phyloP scores from a whole-genome alignment of 2,329 filamentous ascomycete species.

The Botrytis galanthina region DNA sequence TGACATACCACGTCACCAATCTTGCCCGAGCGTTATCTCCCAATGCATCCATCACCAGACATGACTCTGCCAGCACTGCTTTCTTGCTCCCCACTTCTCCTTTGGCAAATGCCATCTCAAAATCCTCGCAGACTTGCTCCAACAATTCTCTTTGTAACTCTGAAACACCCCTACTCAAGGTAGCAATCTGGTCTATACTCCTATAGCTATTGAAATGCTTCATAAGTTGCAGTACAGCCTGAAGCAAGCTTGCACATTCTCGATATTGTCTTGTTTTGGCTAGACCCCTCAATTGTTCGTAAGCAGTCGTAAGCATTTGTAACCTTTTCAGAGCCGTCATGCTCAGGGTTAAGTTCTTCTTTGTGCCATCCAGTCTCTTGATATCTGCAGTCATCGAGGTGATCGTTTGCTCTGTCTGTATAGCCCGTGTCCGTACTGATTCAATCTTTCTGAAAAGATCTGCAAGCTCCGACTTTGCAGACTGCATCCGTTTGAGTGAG shows the following conservation, averaged over 20 bases:
- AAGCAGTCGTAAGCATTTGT: conserved; percentile 99
- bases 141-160: conserved; percentile 89
- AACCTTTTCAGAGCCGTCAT: conserved; percentile 97
- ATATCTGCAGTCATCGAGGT: conserved; percentile 99
- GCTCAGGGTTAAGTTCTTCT: conserved; percentile 91
- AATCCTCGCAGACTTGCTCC: conserved; percentile 99
- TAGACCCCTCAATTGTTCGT: conserved; percentile 85
- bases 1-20: conserved; percentile 95
- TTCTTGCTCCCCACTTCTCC: conserved; percentile 71
- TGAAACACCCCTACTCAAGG: conserved; percentile 85
- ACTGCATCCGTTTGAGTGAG: conserved; percentile 86
- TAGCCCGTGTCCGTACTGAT: conserved; percentile 80
- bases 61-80: conserved; percentile 77
- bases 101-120: conserved; percentile 91
- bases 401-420: conserved; percentile 92
- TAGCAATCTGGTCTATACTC: conserved; percentile 96
- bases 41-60: conserved; percentile 89
- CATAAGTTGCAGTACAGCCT: conserved; percentile 96
- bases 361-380: conserved; percentile 93
- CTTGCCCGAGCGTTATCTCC: conserved; percentile 81
- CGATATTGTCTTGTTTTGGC: conserved; percentile 86
- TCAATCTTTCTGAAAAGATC: conserved; percentile 94
- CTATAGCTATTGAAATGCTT: conserved; percentile 97
- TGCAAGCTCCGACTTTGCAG: conserved; percentile 83
- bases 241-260: conserved; percentile 88